Evolutionary conservation across 257 asterid species (phyloP).

Genomic region (Jacaranda copaia): DNA sequence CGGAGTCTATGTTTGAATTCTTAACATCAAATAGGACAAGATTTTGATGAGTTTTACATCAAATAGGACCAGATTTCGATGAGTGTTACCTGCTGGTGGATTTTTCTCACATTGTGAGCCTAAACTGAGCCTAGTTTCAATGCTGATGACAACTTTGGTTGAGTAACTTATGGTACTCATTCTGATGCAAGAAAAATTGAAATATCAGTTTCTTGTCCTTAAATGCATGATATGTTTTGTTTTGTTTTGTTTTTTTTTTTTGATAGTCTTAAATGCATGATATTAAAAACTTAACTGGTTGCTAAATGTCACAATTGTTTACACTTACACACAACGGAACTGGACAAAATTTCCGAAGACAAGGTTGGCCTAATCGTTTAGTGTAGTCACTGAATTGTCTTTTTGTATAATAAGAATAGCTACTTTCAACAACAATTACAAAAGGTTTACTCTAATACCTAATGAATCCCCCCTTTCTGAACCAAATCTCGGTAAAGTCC

Average conservation of each 20-base stretch:
- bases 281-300: neutral
- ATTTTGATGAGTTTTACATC: constrained; percentile 21
- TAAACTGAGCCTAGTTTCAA: constrained; percentile 31
- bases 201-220: neutral
- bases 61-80: constrained; percentile 7
- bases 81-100: constrained; percentile 32
- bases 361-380: neutral
- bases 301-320: neutral
- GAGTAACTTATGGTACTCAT: constrained; percentile 18
- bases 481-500: no score
- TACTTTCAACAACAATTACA: no score
- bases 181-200: constrained; percentile 21
- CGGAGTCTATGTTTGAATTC: constrained; percentile 88
- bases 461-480: no score
- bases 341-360: neutral
- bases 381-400: neutral
- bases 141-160: constrained; percentile 24
- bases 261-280: neutral
- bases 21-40: constrained; percentile 18
- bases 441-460: no score
- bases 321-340: neutral
- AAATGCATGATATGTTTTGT: neutral
- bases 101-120: constrained; percentile 30
- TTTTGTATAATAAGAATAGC: neutral
- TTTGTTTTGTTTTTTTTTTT: no score